phyloP scores from a whole-genome alignment of 495 filamentous ascomycete genomes.

The Aspergillus affinis region DNA sequence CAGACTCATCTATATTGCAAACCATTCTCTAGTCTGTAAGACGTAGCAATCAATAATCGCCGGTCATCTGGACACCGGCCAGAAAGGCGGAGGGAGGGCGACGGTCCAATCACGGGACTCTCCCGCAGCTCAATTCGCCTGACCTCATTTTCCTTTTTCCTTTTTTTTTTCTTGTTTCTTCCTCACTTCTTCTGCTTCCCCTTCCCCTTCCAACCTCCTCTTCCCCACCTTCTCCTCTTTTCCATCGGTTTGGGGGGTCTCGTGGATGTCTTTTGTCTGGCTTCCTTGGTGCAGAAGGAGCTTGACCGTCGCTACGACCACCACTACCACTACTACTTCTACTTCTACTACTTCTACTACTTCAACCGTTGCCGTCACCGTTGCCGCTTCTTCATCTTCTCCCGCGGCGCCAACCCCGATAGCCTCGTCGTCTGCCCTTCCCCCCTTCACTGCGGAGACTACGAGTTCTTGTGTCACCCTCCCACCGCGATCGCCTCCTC shows the following conservation, averaged over 20 bases:
- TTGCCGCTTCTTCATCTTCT: slow-evolving; percentile 15
- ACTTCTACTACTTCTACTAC: slow-evolving; percentile 6
- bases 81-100: slow-evolving; percentile 1
- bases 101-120: slow-evolving; percentile 17
- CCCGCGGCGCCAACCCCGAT: slow-evolving; percentile 12
- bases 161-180: slow-evolving; percentile 12
- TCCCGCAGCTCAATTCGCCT: background rate
- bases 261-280: slow-evolving; percentile 36
- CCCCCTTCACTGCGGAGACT: slow-evolving; percentile 1
- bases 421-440: slow-evolving; percentile 6
- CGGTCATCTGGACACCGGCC: no score
- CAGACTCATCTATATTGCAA: no score
- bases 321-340: background rate
- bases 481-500: background rate
- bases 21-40: no score
- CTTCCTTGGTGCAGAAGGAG: slow-evolving; percentile 31
- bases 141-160: slow-evolving; percentile 1
- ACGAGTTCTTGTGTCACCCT: background rate
- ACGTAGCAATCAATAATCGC: no score
- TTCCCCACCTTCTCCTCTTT: slow-evolving; percentile 13
- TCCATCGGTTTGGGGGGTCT: slow-evolving; percentile 12
- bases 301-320: slow-evolving; percentile 25
- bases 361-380: slow-evolving; percentile 5
- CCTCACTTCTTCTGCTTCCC: slow-evolving; percentile 11
- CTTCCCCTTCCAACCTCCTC: slow-evolving; percentile 6